Base-by-base conservation (phyloP, 2,329 filamentous ascomycete genomes). In the Hymenoscyphus repandus region DNA sequence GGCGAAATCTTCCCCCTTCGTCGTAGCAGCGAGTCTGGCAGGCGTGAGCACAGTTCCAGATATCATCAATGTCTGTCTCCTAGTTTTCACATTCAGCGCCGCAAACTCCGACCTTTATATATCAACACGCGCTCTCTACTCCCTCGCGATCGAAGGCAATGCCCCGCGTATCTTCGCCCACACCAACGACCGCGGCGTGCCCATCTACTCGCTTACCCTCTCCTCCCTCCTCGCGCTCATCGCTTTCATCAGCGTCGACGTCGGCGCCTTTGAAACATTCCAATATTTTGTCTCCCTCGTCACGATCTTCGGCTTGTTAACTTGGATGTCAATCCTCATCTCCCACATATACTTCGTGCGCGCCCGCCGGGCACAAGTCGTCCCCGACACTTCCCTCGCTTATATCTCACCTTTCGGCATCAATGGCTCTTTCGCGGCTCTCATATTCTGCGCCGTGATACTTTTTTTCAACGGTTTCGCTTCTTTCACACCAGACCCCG, bases 401-500 rank as follows among this genome's bases (percentile, higher is more conserved):
- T 90, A 85, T 66, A 74, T 75, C 20, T 85, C 88, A 0, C 89
- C 89, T 0, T 76, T 91, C 10, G 88, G 89, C n/a, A 70, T 83
- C 34, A 78, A 67, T 52, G 89, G 89, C 7, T 89, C 84, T 0
- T 82, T 82, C 63, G 71, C 73, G 51, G 86, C 86, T 0, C 75
- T 93, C 1, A 72, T 74, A 63, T 84, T 90, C 70, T 90, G 86
- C 69, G 75, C 78, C 62, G 64, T 93, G 20, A 87, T 95, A 53
- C 80, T 85, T 1, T 64, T 95, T 43, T 93, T 88, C 65, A 95
- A 93, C 78, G 92, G 90, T 74, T 93, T 82, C 69, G 75, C 80
- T 49, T 83, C 86, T 52, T 93, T 93, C 68, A 74, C 80, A 74
- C 47, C 72, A 73, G 13, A 79, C 73, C 49, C 77, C 74, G n/a